Evolutionary conservation across 345 rosid species (phyloP).

Genomic region (Heritiera fomes): DNA sequence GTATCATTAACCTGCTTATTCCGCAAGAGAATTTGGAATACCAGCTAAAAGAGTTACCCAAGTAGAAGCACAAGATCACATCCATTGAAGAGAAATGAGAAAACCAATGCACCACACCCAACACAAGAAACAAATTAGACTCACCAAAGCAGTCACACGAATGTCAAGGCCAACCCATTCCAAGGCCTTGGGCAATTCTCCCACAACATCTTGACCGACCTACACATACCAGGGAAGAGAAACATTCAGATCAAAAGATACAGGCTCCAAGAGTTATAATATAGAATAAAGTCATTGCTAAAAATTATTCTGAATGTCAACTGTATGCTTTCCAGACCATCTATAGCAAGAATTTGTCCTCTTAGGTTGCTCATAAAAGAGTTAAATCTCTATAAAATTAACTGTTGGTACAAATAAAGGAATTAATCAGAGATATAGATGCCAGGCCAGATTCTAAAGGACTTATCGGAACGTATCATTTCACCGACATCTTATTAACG

Average conservation of each 20-base stretch:
- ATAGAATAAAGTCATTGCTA: not conserved
- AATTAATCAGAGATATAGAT: not conserved
- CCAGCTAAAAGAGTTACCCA: not conserved
- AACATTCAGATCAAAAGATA: not conserved
- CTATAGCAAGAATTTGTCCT: not conserved
- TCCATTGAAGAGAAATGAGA: not conserved
- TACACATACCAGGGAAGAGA: conserved; percentile 23
- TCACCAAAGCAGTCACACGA: conserved; percentile 83
- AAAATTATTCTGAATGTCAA: not conserved
- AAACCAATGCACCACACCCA: not conserved
- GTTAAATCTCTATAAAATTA: not conserved
- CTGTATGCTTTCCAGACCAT: not conserved
- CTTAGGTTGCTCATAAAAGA: not conserved
- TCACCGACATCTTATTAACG: not conserved
- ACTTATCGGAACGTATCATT: not conserved
- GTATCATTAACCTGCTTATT: conserved; percentile 78
- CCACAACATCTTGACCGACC: conserved; percentile 91
- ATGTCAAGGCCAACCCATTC: conserved; percentile 78
- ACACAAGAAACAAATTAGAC: conserved; percentile 20
- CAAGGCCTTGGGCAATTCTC: conserved; percentile 72
- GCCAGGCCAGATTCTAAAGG: not conserved
- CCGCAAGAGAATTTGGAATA: conserved; percentile 15
- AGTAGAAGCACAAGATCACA: conserved; percentile 18
- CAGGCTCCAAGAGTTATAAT: not conserved
- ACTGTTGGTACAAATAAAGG: not conserved